Evolutionary conservation across 257 asterid genomes (phyloP).

Genomic region (Plantago ovata): DNA sequence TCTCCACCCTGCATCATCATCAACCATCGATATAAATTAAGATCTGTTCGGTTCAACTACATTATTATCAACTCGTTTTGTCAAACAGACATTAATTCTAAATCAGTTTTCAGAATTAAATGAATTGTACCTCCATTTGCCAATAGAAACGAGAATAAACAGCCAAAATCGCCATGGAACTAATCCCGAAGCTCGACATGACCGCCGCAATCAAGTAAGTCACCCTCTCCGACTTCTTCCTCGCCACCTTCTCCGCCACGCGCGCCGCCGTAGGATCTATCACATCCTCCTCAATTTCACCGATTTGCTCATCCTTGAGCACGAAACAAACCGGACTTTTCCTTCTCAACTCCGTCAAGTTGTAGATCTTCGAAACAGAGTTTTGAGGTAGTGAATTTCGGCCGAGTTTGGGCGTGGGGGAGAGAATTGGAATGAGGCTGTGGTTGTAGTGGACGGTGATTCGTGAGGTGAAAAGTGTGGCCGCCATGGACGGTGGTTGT

Average conservation of each 20-base stretch:
- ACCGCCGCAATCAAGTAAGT: slow-evolving; percentile 92
- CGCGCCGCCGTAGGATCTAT: slow-evolving; percentile 27
- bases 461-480: too few species aligned
- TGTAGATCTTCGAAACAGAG: slow-evolving; percentile 15
- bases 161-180: slow-evolving; percentile 75
- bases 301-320: slow-evolving; percentile 42
- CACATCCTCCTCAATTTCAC: slow-evolving; percentile 17
- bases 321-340: slow-evolving; percentile 55
- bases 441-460: too few species aligned
- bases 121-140: slow-evolving; percentile 81
- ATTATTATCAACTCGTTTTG: too few species aligned
- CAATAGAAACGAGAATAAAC: slow-evolving; percentile 83
- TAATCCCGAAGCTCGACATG: slow-evolving; percentile 84
- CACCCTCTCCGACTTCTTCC: slow-evolving; percentile 82
- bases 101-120: neutral
- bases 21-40: neutral
- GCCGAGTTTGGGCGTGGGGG: too few species aligned
- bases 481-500: too few species aligned
- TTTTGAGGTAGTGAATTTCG: too few species aligned
- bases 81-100: neutral
- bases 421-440: too few species aligned
- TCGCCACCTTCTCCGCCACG: slow-evolving; percentile 55
- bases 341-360: slow-evolving; percentile 21
- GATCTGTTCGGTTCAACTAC: neutral
- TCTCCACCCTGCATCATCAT: slow-evolving; percentile 64